Conservation (phyloP, 306 rosid species). For the Quercus agrifolia region DNA sequence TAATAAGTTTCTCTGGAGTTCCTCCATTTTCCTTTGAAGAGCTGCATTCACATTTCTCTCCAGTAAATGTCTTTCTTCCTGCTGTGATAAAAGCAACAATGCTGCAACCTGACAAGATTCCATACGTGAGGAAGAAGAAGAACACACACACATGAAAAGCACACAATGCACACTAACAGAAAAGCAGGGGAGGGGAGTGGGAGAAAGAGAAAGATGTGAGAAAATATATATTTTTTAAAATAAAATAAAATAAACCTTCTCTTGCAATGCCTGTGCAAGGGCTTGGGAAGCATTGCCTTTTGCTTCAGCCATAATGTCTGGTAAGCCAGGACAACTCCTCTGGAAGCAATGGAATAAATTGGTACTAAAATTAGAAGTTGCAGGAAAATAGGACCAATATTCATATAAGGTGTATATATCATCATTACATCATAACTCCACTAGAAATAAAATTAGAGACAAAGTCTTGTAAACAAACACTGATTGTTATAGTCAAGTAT, state of each 20-base stretch:
- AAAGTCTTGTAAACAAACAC: neutral
- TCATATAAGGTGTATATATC: neutral
- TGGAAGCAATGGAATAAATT: constrained; percentile 23
- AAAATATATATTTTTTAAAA: neutral
- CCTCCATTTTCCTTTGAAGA: constrained; percentile 76
- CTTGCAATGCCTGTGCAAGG: constrained; percentile 84
- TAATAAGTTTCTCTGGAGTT: constrained; percentile 79
- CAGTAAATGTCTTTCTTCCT: constrained; percentile 85
- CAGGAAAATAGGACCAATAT: constrained; percentile 4
- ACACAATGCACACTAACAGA: neutral
- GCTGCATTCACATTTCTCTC: constrained; percentile 79
- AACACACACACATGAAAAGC: neutral
- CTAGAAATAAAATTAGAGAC: neutral
- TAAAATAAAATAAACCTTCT: constrained; percentile 51
- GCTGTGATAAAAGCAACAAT: constrained; percentile 83
- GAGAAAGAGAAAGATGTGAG: neutral
- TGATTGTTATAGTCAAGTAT: neutral
- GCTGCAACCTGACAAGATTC: constrained; percentile 60
- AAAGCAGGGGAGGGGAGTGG: constrained; percentile 4
- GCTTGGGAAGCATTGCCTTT: constrained; percentile 51
- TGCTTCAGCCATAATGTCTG: constrained; percentile 31
- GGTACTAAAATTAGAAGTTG: constrained; percentile 17
- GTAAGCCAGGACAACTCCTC: constrained; percentile 34
- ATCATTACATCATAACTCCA: neutral
- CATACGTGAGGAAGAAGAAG: constrained; percentile 16